These are phyloP conservation scores for Chlamydomonas eustigma DNA, from an alignment of 139 green algal genomes.

Conservation along the genomic window DNA sequence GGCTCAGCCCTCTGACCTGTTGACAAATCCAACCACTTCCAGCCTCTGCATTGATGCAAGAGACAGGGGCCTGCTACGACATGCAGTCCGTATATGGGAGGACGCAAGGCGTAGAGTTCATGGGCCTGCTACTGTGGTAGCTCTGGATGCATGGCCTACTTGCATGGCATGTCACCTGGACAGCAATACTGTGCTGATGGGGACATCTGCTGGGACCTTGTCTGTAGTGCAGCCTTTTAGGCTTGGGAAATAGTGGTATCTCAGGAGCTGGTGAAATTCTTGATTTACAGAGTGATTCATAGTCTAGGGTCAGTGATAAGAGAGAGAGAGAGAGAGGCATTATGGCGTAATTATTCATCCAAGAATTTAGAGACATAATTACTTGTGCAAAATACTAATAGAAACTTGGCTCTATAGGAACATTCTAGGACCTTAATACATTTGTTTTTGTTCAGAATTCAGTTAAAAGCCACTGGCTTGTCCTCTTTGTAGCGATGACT, in stretches of 20 bases:
- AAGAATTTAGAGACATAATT: background rate
- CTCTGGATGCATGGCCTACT: background rate
- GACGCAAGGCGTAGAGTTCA: background rate
- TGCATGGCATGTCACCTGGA: background rate
- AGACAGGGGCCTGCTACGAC: background rate
- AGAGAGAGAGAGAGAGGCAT: background rate
- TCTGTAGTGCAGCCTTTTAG: background rate
- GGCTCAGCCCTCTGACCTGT: background rate
- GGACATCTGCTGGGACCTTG: background rate
- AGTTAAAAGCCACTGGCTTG: background rate
- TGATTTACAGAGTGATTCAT: background rate
- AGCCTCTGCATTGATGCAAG: background rate
- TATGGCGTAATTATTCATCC: background rate
- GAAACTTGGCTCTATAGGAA: too few relatives aligned
- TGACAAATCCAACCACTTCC: background rate
- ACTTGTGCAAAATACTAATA: background rate
- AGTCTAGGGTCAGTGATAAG: background rate
- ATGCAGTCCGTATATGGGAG: background rate
- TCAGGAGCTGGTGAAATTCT: too few relatives aligned
- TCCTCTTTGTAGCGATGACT: background rate
- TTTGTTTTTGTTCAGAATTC: too few relatives aligned
- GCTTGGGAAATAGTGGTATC: background rate
- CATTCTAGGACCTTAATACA: too few relatives aligned
- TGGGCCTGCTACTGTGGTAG: background rate
- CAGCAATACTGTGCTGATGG: background rate